Percentiles rank a stretch among this genome's conserved stretches.
These are phyloP conservation scores for Capsicum pubescens DNA, from an alignment of 257 asterid species.

Conservation along the genomic window DNA sequence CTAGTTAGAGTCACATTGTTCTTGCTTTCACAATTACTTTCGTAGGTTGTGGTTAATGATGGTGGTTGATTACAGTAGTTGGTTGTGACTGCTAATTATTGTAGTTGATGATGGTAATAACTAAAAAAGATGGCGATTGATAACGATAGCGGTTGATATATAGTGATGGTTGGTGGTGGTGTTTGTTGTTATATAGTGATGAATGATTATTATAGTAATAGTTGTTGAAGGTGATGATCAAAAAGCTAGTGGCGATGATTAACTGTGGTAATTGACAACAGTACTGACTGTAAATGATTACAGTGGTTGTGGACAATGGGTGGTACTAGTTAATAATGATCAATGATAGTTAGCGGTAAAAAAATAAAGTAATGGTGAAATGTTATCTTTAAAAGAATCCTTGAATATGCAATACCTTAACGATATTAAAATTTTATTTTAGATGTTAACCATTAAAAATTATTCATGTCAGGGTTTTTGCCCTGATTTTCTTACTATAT, in stretches of 20 bases:
- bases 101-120: neutral
- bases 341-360: neutral
- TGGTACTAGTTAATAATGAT: neutral
- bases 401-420: neutral
- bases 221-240: too few relatives aligned
- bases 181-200: neutral
- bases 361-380: neutral
- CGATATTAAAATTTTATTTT: too few relatives aligned
- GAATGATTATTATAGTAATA: neutral
- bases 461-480: too few relatives aligned
- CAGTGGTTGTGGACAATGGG: neutral
- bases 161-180: neutral
- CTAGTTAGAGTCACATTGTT: neutral
- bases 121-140: neutral
- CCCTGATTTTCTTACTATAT: too few relatives aligned
- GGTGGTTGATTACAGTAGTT: neutral
- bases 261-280: neutral
- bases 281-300: too few relatives aligned
- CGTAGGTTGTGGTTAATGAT: neutral
- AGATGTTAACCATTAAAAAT: too few relatives aligned
- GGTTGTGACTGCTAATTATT: neutral
- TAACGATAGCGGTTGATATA: neutral
- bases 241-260: neutral
- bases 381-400: neutral
- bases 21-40: neutral